Evolutionary conservation across 2,329 filamentous ascomycete genomes (phyloP).

Genomic region (Thermothelomyces thermophilus): DNA sequence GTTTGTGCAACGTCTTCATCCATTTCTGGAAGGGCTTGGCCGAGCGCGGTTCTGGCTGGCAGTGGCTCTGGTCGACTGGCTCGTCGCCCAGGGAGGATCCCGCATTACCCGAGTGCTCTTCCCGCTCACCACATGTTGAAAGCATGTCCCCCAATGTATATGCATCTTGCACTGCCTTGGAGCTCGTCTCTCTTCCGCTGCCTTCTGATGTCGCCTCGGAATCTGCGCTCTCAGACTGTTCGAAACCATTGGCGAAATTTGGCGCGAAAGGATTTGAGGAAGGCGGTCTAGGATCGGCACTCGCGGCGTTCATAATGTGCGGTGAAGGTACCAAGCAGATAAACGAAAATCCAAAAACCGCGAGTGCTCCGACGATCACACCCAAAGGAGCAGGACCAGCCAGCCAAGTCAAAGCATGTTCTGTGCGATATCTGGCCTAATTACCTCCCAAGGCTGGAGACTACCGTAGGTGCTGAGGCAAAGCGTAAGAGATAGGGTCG

Average conservation of each 20-base stretch:
- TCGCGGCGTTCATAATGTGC: slow-evolving; percentile 21
- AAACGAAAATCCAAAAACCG: slow-evolving; percentile 12
- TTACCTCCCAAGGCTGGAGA: not conserved
- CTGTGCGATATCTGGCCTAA: slow-evolving; percentile 5
- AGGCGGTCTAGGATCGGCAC: slow-evolving; percentile 13
- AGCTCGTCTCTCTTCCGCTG: not conserved
- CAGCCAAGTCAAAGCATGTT: slow-evolving; percentile 24
- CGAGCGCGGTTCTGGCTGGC: slow-evolving; percentile 7
- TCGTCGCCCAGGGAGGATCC: slow-evolving; percentile 3
- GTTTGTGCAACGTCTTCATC: slow-evolving; percentile 62
- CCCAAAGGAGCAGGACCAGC: slow-evolving; percentile 10
- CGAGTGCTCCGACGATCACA: slow-evolving; percentile 13
- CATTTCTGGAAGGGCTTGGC: slow-evolving; percentile 60
- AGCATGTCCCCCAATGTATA: slow-evolving; percentile 12
- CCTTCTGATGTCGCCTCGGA: not conserved
- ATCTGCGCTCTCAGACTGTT: not conserved
- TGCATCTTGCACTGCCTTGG: slow-evolving; percentile 3
- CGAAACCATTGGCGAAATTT: not conserved
- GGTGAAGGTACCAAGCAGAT: slow-evolving; percentile 11
- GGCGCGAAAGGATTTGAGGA: slow-evolving; percentile 1
- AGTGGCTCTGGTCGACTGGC: not conserved
- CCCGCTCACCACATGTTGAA: slow-evolving; percentile 2
- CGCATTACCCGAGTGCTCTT: slow-evolving; percentile 17
- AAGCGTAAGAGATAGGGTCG: not conserved
- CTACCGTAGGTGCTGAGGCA: not conserved